phyloP scores from a whole-genome alignment of 306 rosid species.

The Dalbergia cochinchinensis region DNA sequence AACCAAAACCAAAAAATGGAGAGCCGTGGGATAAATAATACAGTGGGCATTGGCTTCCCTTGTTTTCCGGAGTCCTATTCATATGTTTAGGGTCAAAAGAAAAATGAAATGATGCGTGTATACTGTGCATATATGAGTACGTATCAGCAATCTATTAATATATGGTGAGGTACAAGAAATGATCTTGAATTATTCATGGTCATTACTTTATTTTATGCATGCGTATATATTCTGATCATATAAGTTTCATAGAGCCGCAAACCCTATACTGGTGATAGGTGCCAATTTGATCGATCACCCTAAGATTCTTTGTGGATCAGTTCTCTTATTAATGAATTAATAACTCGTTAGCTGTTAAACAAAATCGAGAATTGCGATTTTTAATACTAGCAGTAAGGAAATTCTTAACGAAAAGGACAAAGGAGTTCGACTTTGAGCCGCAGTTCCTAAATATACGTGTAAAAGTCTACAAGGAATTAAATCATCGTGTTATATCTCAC shows the following conservation, averaged over 20 bases:
- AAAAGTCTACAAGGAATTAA: background rate
- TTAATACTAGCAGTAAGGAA: background rate
- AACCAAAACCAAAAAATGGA: slow-evolving; percentile 3
- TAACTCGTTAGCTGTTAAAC: slow-evolving; percentile 5
- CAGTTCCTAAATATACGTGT: background rate
- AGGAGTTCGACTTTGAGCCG: slow-evolving; percentile 1
- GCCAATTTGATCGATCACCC: slow-evolving; percentile 10
- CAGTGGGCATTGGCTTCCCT: slow-evolving; percentile 27
- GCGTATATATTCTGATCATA: slow-evolving; percentile 22
- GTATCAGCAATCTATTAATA: background rate
- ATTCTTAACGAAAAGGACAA: slow-evolving; percentile 33
- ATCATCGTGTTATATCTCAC: background rate
- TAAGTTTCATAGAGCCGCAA: slow-evolving; percentile 62
- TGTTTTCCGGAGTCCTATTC: slow-evolving; percentile 29
- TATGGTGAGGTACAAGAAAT: background rate
- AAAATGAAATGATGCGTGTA: background rate
- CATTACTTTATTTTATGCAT: background rate
- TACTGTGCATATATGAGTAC: background rate
- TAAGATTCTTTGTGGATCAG: slow-evolving; percentile 34
- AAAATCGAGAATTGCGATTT: slow-evolving; percentile 1
- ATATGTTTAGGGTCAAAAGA: slow-evolving; percentile 20
- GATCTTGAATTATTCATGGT: slow-evolving; percentile 33
- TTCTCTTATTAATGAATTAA: background rate
- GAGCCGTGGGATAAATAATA: slow-evolving; percentile 5
- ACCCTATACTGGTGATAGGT: slow-evolving; percentile 54